Base-by-base conservation (phyloP, 148 eudicot genomes). In the Spergularia marina region DNA sequence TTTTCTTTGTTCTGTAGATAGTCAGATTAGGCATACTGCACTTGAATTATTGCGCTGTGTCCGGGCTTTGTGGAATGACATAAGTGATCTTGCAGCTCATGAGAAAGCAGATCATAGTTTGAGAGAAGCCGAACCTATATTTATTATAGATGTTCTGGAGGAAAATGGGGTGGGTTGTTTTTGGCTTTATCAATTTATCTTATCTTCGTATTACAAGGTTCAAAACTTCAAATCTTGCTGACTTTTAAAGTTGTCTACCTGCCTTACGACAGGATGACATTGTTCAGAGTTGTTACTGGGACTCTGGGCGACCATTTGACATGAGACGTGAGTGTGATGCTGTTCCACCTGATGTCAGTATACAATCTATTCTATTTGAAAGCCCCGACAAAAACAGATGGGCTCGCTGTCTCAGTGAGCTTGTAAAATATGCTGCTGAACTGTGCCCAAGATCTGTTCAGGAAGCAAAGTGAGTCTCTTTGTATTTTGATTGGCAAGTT, bases 271-370 rank as follows among this genome's bases (percentile, higher is more conserved):
- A 95, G 99, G 99, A 95, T 82, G 99, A 95, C 83, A 92, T 95
- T 72, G 99, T 95, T 76, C 99, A 95, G 85, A 92, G 91, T 82
- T 92, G 98, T 79, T 92, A 95, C 69, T 95, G 97, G 97, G 99
- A 95, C 82, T 84, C 93, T 78, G 94, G 89, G 0, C 97, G 99
- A 41, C 90, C 99, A 67, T 92, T 95, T 82, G 99, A 92, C 81
- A 76, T 88, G 81, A 95, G 91, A 82, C 82, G 98, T 78, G 99
- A 95, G 83, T 89, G 85, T 73, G 99, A 95, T 83, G 81, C 87
- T 56, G 87, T 95, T 74, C 97, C 99, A 53, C 87, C 90, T 63
- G 99, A 95, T 78, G 97, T 92, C 70, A 95, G 89, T 20, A 89
- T 95, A 83, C 97, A 90, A 60, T 90, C 97, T 60, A 92, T 92